Evolutionary conservation across 768 basidiomycete genomes (phyloP).

Genomic region (Lentinula edodes): DNA sequence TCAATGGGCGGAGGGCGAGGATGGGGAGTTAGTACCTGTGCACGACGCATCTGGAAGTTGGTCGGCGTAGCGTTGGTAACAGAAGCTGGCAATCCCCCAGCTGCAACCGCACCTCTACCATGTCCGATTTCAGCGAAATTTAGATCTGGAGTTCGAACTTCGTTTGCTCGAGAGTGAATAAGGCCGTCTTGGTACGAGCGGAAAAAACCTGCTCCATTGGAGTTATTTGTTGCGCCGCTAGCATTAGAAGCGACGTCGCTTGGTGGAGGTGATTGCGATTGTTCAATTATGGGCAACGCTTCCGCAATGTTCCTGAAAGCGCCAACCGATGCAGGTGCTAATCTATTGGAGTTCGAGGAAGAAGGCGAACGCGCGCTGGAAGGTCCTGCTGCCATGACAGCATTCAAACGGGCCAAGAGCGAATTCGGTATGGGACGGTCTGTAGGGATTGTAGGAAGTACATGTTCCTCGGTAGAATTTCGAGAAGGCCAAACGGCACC

Average conservation of each 20-base stretch:
- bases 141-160: slow-evolving; percentile 66
- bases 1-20: slow-evolving; percentile 3
- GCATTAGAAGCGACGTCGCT: slow-evolving; percentile 56
- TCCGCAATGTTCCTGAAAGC: slow-evolving; percentile 25
- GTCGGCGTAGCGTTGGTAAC: neutral
- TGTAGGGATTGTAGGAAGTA: neutral
- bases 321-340: neutral
- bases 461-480: neutral
- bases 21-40: neutral
- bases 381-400: neutral
- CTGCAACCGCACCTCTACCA: slow-evolving; percentile 45
- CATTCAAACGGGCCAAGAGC: slow-evolving; percentile 5
- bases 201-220: slow-evolving; percentile 55
- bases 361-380: neutral
- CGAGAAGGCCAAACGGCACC: neutral
- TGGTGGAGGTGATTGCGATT: slow-evolving; percentile 51
- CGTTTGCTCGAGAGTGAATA: slow-evolving; percentile 38
- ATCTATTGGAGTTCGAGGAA: neutral
- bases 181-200: slow-evolving; percentile 47
- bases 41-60: slow-evolving; percentile 2
- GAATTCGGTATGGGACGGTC: slow-evolving; percentile 2
- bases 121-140: slow-evolving; percentile 76
- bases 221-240: slow-evolving; percentile 33
- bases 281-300: slow-evolving; percentile 57
- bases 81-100: neutral